phyloP scores from a whole-genome alignment of 2,329 filamentous ascomycete species.

The Xylogone sp. region DNA sequence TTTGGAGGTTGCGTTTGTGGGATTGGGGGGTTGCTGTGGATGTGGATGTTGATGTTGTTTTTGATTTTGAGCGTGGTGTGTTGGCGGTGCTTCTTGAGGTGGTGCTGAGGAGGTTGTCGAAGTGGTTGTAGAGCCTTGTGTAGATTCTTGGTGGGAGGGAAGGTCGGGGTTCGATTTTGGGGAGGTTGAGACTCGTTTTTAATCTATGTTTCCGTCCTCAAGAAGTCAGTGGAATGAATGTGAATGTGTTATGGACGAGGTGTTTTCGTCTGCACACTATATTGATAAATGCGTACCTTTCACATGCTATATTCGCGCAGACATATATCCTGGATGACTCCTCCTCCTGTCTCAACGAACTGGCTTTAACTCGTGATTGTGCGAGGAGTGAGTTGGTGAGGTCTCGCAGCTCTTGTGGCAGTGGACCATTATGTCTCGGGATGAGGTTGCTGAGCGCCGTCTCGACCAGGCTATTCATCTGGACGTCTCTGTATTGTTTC shows the following conservation, averaged over 20 bases:
- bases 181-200: conserved; percentile 72
- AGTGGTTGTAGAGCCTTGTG: conserved; percentile 75
- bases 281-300: conserved; percentile 68
- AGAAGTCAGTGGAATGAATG: not conserved
- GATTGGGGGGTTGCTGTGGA: conserved; percentile 13
- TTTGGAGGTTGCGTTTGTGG: conserved; percentile 9
- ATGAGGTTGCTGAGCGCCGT: conserved; percentile 70
- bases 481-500: not conserved
- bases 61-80: not conserved
- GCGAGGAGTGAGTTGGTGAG: conserved; percentile 71
- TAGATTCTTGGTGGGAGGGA: conserved; percentile 79
- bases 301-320: conserved; percentile 86
- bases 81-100: conserved; percentile 23
- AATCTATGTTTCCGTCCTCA: conserved; percentile 55
- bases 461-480: conserved; percentile 73
- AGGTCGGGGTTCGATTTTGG: conserved; percentile 69
- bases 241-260: too few relatives aligned
- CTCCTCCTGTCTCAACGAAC: conserved; percentile 76
- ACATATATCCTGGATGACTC: conserved; percentile 82
- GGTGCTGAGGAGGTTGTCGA: conserved; percentile 66
- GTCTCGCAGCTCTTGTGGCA: conserved; percentile 67
- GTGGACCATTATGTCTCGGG: conserved; percentile 63
- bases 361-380: conserved; percentile 75
- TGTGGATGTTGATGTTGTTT: not conserved
- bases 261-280: too few relatives aligned